These are phyloP conservation scores for Thelonectria discophora DNA, from an alignment of 2,329 filamentous ascomycete species.

Conservation along the genomic window DNA sequence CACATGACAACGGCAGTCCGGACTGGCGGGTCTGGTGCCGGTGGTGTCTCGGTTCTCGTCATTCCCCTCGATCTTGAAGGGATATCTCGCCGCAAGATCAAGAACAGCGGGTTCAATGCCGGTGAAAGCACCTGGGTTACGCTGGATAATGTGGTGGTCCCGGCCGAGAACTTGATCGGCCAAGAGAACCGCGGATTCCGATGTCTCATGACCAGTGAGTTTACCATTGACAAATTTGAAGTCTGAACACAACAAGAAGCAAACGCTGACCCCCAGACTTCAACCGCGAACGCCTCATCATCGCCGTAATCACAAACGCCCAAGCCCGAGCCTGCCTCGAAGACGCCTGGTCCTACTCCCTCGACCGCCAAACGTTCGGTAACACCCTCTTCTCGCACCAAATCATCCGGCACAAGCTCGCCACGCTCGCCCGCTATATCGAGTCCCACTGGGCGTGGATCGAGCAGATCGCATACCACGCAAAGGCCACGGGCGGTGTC, in stretches of 20 bases:
- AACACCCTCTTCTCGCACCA: slow-evolving; percentile 65
- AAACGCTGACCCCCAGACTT: slow-evolving; percentile 49
- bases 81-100: slow-evolving; percentile 18
- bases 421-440: slow-evolving; percentile 66
- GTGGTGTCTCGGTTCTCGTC: slow-evolving; percentile 65
- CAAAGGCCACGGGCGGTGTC: background rate
- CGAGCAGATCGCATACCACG: slow-evolving; percentile 67
- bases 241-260: background rate
- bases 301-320: slow-evolving; percentile 65
- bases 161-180: slow-evolving; percentile 3
- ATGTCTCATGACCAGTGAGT: background rate
- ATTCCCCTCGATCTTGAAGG: slow-evolving; percentile 60
- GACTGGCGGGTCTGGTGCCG: slow-evolving; percentile 62
- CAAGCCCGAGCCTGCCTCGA: slow-evolving; percentile 65
- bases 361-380: slow-evolving; percentile 65
- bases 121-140: background rate
- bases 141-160: slow-evolving; percentile 2
- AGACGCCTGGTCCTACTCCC: slow-evolving; percentile 61
- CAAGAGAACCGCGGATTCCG: slow-evolving; percentile 41
- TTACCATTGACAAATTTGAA: too few species aligned
- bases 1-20: slow-evolving; percentile 70
- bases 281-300: slow-evolving; percentile 66
- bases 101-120: slow-evolving; percentile 7
- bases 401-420: slow-evolving; percentile 67
- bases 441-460: slow-evolving; percentile 69